Conservation (phyloP, 2,329 filamentous ascomycete genomes). For the Phialophora chinensis region DNA sequence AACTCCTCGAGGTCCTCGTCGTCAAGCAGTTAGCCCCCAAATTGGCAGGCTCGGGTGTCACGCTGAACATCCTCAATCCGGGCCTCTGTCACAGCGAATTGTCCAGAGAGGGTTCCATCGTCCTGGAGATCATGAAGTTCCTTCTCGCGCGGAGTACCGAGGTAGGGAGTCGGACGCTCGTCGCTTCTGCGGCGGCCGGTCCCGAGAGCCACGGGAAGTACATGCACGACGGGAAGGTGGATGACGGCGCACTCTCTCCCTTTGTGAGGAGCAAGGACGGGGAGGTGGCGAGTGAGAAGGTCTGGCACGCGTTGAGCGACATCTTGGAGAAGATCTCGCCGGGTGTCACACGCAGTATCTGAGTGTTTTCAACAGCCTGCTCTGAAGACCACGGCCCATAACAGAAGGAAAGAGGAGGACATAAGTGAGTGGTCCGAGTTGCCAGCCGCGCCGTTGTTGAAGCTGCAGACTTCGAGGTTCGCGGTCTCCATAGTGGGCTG, state of each 20-base stretch:
- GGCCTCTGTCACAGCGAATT: conserved; percentile 60
- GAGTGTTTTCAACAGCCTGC: neutral
- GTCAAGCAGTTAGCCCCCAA: conserved; percentile 44
- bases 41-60: conserved; percentile 46
- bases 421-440: no score
- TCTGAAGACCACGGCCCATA: no score
- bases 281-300: conserved; percentile 44
- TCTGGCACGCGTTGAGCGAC: conserved; percentile 53
- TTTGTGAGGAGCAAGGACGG: conserved; percentile 53
- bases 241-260: conserved; percentile 39
- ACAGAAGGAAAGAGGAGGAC: no score
- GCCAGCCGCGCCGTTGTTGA: neutral
- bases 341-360: conserved; percentile 42
- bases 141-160: conserved; percentile 54
- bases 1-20: conserved; percentile 57
- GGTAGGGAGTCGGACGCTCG: conserved; percentile 55
- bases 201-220: conserved; percentile 56
- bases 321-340: conserved; percentile 53
- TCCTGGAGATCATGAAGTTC: conserved; percentile 42
- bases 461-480: neutral
- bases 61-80: conserved; percentile 60
- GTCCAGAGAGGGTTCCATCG: conserved; percentile 44
- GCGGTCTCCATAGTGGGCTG: neutral
- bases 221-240: conserved; percentile 47
- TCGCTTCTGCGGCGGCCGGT: conserved; percentile 48